phyloP scores from a whole-genome alignment of 164 flowering plant species.

The Tinospora cordifolia region DNA sequence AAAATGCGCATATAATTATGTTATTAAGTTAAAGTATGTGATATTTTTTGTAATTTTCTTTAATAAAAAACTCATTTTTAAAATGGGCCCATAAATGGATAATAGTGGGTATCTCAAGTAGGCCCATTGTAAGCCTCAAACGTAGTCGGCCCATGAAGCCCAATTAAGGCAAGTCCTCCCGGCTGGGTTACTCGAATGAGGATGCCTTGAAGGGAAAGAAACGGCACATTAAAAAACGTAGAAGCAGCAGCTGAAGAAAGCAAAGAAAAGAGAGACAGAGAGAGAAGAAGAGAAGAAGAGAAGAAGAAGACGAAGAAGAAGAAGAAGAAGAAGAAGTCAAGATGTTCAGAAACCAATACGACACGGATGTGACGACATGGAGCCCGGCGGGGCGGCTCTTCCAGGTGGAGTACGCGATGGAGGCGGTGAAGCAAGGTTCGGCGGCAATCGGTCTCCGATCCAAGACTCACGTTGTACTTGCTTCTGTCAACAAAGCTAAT shows the following conservation, averaged over 20 bases:
- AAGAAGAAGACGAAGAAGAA: background rate
- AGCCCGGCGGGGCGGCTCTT: conserved; percentile 81
- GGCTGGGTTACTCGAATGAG: background rate
- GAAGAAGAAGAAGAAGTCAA: conserved; percentile 37
- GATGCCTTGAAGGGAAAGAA: conserved; percentile 15
- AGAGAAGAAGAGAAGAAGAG: background rate
- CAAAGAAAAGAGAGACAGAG: background rate
- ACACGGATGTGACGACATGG: conserved; percentile 92
- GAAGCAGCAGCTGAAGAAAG: background rate
- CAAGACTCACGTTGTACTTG: conserved; percentile 74
- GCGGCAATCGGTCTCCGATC: conserved; percentile 98
- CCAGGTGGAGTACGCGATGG: conserved; percentile 99
- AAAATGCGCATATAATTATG: too few species aligned
- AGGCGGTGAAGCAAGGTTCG: conserved; percentile 97
- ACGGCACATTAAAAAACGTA: background rate
- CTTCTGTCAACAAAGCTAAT: conserved; percentile 81
- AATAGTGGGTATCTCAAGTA: too few species aligned
- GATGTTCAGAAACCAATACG: conserved; percentile 85
- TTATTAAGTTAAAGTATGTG: too few species aligned
- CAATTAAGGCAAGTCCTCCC: too few species aligned
- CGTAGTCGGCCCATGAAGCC: too few species aligned
- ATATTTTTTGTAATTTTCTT: too few species aligned
- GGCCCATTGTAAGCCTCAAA: too few species aligned
- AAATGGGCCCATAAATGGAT: too few species aligned
- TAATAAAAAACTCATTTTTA: too few species aligned